Evolutionary conservation across 495 filamentous ascomycete genomes (phyloP).

Genomic region (Trichoderma asperelloides): DNA sequence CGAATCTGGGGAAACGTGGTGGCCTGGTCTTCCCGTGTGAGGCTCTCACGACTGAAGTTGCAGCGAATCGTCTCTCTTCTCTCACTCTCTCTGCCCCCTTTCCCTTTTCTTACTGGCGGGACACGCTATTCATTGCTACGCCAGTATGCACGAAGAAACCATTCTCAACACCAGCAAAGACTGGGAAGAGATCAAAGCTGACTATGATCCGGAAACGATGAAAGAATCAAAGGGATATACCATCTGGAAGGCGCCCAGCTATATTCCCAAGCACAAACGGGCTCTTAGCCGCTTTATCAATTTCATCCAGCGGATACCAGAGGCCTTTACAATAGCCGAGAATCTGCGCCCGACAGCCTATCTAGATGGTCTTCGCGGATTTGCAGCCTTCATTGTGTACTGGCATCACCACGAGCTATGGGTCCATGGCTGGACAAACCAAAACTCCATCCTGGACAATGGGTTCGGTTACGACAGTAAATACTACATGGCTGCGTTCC

Average conservation of each 20-base stretch:
- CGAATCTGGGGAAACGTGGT: neutral
- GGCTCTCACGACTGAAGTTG: neutral
- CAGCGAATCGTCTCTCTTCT: neutral
- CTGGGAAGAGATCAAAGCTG: conserved; percentile 2
- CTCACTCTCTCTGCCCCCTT: neutral
- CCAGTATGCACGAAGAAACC: neutral
- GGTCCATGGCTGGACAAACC: conserved; percentile 21
- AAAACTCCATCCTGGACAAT: conserved; percentile 23
- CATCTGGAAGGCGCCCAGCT: neutral
- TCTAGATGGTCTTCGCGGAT: conserved; percentile 38
- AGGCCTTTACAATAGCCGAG: neutral
- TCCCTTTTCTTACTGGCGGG: neutral
- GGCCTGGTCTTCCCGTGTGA: neutral
- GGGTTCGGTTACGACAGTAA: conserved; percentile 24
- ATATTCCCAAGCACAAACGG: neutral
- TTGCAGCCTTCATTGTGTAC: conserved; percentile 40
- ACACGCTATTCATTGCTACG: conserved; percentile 1
- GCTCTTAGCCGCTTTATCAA: neutral
- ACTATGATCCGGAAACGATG: neutral
- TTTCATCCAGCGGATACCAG: neutral
- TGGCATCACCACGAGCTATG: conserved; percentile 39
- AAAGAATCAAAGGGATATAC: conserved; percentile 1
- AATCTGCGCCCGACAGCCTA: conserved; percentile 31
- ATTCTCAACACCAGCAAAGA: conserved; percentile 4
- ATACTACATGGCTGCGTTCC: conserved; percentile 33